A percentile compares a stretch with the other conserved stretches of the same genome.
Evolutionary conservation across 2,329 filamentous ascomycete genomes (phyloP).

Genomic region (Microsporum ferrugineum): DNA sequence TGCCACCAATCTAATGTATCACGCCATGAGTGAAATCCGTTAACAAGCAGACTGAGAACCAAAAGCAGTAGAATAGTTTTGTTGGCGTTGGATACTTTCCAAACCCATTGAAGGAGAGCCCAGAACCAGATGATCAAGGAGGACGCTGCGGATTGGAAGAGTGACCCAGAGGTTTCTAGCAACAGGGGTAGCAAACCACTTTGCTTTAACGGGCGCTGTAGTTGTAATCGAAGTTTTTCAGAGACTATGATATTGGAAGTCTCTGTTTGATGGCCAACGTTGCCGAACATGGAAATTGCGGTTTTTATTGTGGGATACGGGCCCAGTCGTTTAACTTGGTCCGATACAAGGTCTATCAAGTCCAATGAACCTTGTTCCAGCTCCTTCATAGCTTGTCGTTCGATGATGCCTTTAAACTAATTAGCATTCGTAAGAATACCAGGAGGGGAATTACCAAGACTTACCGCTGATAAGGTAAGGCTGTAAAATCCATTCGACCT

Average conservation of each 20-base stretch:
- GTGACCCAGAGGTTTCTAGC: slow-evolving; percentile 59
- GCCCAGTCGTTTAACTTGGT: slow-evolving; percentile 38
- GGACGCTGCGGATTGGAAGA: slow-evolving; percentile 62
- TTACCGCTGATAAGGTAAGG: slow-evolving; percentile 41
- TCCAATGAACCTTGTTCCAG: slow-evolving; percentile 39
- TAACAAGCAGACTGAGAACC: slow-evolving; percentile 56
- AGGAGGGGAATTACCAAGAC: slow-evolving; percentile 10
- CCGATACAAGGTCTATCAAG: slow-evolving; percentile 39
- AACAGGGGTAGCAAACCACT: slow-evolving; percentile 57
- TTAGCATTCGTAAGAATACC: slow-evolving; percentile 7
- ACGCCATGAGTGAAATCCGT: slow-evolving; percentile 62
- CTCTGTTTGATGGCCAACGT: slow-evolving; percentile 36
- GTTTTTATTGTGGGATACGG: slow-evolving; percentile 38
- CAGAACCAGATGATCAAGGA: slow-evolving; percentile 69
- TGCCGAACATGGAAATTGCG: slow-evolving; percentile 39
- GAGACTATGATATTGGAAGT: slow-evolving; percentile 30
- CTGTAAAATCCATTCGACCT: slow-evolving; percentile 71
- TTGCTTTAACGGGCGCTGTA: slow-evolving; percentile 48
- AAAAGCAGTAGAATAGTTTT: slow-evolving; percentile 61
- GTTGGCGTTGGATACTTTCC: slow-evolving; percentile 60
- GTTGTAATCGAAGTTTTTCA: slow-evolving; percentile 24
- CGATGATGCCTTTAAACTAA: slow-evolving; percentile 37
- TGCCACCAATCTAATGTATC: slow-evolving; percentile 71
- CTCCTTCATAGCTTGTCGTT: slow-evolving; percentile 61
- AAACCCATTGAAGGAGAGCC: slow-evolving; percentile 52